Evolutionary conservation across 495 filamentous ascomycete species (phyloP).

Genomic region (Neurospora tetrasperma): DNA sequence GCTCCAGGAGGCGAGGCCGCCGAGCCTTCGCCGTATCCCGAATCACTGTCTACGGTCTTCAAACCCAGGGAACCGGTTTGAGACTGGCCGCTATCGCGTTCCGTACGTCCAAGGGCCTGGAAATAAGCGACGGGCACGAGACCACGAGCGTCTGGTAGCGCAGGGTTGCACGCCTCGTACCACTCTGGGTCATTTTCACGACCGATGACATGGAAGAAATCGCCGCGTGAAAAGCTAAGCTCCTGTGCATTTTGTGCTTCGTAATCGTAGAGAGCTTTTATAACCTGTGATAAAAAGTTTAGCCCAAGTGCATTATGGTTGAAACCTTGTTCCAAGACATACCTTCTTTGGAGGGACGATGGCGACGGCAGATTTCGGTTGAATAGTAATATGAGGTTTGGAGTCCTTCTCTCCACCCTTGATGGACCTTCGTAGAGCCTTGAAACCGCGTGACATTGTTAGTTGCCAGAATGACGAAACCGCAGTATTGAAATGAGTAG

Average conservation of each 20-base stretch:
- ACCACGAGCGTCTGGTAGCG: slow-evolving; percentile 76
- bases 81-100: slow-evolving; percentile 79
- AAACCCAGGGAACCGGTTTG: slow-evolving; percentile 35
- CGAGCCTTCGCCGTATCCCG: slow-evolving; percentile 64
- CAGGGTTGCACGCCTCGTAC: slow-evolving; percentile 98
- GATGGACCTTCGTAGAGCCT: slow-evolving; percentile 78
- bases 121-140: slow-evolving; percentile 91
- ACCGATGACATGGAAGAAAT: slow-evolving; percentile 97
- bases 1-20: slow-evolving; percentile 25
- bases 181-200: slow-evolving; percentile 89
- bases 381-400: slow-evolving; percentile 74
- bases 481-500: background rate
- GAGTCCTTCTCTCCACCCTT: slow-evolving; percentile 69
- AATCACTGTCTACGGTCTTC: slow-evolving; percentile 54
- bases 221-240: slow-evolving; percentile 82
- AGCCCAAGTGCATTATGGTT: slow-evolving; percentile 10
- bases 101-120: slow-evolving; percentile 80
- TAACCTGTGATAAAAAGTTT: slow-evolving; percentile 54
- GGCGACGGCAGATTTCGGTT: slow-evolving; percentile 86
- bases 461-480: slow-evolving; percentile 11
- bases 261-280: slow-evolving; percentile 93
- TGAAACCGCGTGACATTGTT: slow-evolving; percentile 32
- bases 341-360: slow-evolving; percentile 98
- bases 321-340: slow-evolving; percentile 20
- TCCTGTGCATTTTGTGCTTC: slow-evolving; percentile 65